phyloP scores from a whole-genome alignment of 148 eudicot genomes.

The Chenopodium berlandieri region DNA sequence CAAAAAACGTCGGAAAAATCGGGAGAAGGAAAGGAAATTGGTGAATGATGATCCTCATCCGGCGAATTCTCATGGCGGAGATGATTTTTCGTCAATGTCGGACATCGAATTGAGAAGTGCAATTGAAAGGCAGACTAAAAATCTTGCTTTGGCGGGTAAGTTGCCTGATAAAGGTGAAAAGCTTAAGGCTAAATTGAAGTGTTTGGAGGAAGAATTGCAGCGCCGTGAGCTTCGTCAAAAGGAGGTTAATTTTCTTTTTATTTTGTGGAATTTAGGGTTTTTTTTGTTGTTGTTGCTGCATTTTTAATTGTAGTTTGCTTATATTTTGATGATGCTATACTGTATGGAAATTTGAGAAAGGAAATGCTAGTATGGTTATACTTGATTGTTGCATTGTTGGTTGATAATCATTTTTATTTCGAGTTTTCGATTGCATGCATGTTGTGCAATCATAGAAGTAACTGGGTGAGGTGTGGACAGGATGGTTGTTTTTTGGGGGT shows the following conservation, averaged over 20 bases:
- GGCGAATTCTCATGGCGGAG: not conserved
- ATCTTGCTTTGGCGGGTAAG: not conserved
- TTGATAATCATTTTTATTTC: not conserved
- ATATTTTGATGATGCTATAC: not conserved
- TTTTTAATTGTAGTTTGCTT: not conserved
- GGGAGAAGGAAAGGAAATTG: conserved; percentile 2
- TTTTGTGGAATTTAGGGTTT: not conserved
- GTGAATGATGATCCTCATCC: not conserved
- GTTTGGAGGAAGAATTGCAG: conserved; percentile 23
- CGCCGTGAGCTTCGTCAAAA: conserved; percentile 12
- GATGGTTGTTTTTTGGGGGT: not conserved
- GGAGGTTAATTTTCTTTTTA: not conserved
- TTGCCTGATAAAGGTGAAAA: conserved; percentile 35
- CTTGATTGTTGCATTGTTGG: too few species aligned
- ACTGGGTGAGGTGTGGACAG: not conserved
- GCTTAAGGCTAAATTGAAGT: conserved; percentile 14
- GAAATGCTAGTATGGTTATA: too few species aligned
- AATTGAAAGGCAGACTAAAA: not conserved
- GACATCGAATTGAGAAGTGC: not conserved
- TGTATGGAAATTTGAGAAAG: too few species aligned
- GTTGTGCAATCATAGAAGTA: not conserved
- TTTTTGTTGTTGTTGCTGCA: not conserved
- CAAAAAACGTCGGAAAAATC: conserved; percentile 1
- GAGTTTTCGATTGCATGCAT: not conserved
- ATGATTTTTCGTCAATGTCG: not conserved